Conservation (phyloP, 345 rosid genomes). For the Lepidium africanum region DNA sequence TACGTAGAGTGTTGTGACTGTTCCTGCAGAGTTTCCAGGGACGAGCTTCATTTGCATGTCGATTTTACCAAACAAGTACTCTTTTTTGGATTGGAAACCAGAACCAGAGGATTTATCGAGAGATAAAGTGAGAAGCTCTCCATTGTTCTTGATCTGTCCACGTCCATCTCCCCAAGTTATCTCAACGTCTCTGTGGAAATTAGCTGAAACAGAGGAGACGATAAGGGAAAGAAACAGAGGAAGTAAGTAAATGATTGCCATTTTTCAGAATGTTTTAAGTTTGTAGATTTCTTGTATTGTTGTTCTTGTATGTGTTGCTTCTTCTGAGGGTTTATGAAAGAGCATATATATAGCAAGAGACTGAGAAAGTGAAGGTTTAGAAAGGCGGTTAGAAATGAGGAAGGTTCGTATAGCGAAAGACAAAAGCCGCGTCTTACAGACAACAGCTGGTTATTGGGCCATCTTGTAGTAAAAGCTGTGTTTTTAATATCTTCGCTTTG, state of each 20-base stretch:
- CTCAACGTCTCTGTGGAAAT: conserved; percentile 28
- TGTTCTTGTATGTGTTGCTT: neutral
- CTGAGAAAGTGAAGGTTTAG: neutral
- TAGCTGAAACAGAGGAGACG: conserved; percentile 25
- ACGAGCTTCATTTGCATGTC: conserved; percentile 55
- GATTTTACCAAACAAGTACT: conserved; percentile 42
- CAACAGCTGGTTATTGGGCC: conserved; percentile 28
- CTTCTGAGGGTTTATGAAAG: conserved; percentile 11
- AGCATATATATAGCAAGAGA: neutral
- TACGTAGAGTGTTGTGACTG: conserved; percentile 51
- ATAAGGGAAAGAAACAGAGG: conserved; percentile 8
- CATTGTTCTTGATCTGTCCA: conserved; percentile 28
- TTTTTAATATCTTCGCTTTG: conserved; percentile 17
- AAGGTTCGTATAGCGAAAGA: conserved; percentile 11
- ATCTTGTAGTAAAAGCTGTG: conserved; percentile 18
- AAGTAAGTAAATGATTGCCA: conserved; percentile 6
- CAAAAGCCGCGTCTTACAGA: conserved; percentile 16
- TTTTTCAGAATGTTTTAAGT: neutral
- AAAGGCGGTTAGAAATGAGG: neutral
- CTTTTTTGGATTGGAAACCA: conserved; percentile 28
- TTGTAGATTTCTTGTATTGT: neutral
- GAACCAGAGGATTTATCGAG: conserved; percentile 28
- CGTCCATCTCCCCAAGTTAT: conserved; percentile 32
- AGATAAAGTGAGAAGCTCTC: conserved; percentile 28
- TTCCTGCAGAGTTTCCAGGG: conserved; percentile 56